Base-by-base conservation (phyloP, 805 yeast genomes). In the Hanseniaspora singularis region DNA sequence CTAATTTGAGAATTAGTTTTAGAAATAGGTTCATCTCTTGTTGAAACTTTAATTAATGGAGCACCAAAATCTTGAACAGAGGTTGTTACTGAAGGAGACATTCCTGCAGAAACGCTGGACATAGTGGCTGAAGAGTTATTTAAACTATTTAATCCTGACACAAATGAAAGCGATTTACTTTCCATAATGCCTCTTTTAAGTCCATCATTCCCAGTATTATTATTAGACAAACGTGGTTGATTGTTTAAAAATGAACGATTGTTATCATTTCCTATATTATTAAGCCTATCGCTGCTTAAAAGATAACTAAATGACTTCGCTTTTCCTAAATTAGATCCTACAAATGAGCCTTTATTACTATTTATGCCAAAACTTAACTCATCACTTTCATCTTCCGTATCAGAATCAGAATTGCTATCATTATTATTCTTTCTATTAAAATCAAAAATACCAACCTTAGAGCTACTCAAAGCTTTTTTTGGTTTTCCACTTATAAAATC, bases 401-500 rank as follows among this genome's bases (percentile, higher is more conserved):
- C 23, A 18, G 20, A 44, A 14, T 24, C 20, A 11, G 47, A 33
- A 11, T 33, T n/a, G n/a, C 30, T 40, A 12, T 34, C 55, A 16
- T 53, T 55, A 24, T 55, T 57, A 34, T 56, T 55, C 31, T n/a
- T n/a, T n/a, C n/a, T n/a, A n/a, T n/a, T n/a, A n/a, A n/a, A n/a
- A n/a, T n/a, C n/a, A n/a, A n/a, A n/a, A n/a, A n/a, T n/a, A n/a
- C n/a, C n/a, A n/a, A n/a, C n/a, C n/a, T n/a, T n/a, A n/a, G n/a
- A n/a, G n/a, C n/a, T n/a, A n/a, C n/a, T n/a, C n/a, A n/a, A n/a
- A n/a, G n/a, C n/a, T 3, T n/a, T 14, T 24, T 4, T 3, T 24
- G 30, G 16, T 19, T 36, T 24, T 24, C 28, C 39, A 15, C 3
- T 14, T 11, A 36, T 36, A 23, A 36, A 36, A 18, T 18, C 30